Base-by-base conservation (phyloP, 331 rosid species). In the Rhamnella rubrinervis region DNA sequence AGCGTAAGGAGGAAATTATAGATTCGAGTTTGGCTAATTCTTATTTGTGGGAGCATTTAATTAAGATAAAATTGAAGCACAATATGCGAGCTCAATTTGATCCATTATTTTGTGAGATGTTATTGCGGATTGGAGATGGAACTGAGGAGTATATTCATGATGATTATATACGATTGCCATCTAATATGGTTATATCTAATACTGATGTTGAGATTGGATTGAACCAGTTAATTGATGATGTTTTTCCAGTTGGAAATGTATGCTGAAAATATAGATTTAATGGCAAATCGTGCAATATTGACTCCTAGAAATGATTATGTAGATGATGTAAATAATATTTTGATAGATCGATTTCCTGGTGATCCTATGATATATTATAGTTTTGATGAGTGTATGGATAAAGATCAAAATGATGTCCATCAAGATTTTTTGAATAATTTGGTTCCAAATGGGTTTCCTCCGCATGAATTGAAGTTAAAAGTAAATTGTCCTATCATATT, bases 381-480 rank as follows among this genome's bases (percentile, higher is more conserved):
- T 26, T 66, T 66, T 25, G 73, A 74, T 51, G 53, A 19, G 59
- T 31, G 8, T 18, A 10, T 40, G 0, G 44, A 67, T 49, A 64
- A 17, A n/a, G 37, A 46, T 1, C 8, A 39, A 7, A 46, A 67
- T 15, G 6, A 16, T 9, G 35, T 51, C 18, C 57, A 74, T 38
- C 19, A 21, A 35, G 56, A 74, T 1, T 74, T 66, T 13, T n/a
- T 74, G 1, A 74, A 59, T 13, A 28, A 56, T 8, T 59, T 66
- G 20, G 5, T 19, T 0, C 21, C 56, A 0, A n/a, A 53, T 31
- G 72, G 66, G 3, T 46, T 66, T 14, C 67, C 16, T 0, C 60
- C 61, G 0, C 72, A 65, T 19, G 39, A 74, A 28, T 50, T 66
- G 13, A 35, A 10, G 0, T 39, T 75, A 20, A 75, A 61, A 44